Base-by-base conservation (phyloP, 768 basidiomycete species). In the Mycena filopes region DNA sequence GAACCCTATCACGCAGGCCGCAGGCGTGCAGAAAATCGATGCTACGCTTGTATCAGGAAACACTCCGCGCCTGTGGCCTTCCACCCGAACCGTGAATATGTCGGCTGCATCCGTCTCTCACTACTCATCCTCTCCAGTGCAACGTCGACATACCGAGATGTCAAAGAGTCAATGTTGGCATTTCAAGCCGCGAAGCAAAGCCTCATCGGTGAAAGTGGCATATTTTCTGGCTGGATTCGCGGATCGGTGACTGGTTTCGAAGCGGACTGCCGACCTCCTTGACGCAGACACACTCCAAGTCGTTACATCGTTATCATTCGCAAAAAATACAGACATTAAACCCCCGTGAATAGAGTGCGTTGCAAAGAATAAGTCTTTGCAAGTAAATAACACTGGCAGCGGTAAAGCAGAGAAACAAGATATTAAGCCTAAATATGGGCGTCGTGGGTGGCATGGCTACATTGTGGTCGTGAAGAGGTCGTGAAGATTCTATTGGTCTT, bases 221-320 rank as follows among this genome's bases (percentile, higher is more conserved):
- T 84, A 3, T 91, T 94, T 64, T 74, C 77, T 36, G 90, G 88
- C 21, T 94, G 92, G 92, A 72, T 89, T 42, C 75, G 60, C 7
- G 55, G 65, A 3, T 46, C 60, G 18, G 31, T 54, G 3, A 60
- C 13, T 41, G 48, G 23, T 11, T 66, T 50, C 25, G 54, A 38
- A 15, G 29, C 49, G 33, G 28, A 46, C 41, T 13, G 29, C 29
- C n/a, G 23, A 23, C 10, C 12, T n/a, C 21, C 41, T 28, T 21
- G n/a, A 23, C 1, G 12, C n/a, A 51, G 20, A 33, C 25, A 46
- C 43, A 43, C 18, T n/a, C 13, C 23, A 13, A 21, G 10, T 42
- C 47, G 13, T 23, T 16, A 33, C 20, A 46, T 43, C 13, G 25
- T 46, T 31, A n/a, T 53, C 25, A 62, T 46, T 3, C 21, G 28